phyloP scores from a whole-genome alignment of 1,284 basidiomycete genomes.

The Ceratobasidium sp. region DNA sequence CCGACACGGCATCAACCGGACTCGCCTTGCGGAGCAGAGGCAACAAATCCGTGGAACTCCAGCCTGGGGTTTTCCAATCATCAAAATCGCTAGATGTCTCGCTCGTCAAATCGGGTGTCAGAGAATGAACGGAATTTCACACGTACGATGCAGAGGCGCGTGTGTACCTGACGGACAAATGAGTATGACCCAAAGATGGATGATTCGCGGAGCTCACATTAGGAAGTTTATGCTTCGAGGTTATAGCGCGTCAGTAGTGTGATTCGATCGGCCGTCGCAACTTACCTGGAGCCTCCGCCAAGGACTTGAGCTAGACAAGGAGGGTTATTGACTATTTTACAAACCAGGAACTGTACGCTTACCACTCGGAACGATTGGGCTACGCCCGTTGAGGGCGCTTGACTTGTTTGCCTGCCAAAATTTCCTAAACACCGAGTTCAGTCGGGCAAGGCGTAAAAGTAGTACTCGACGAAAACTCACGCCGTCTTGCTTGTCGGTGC shows the following conservation, averaged over 20 bases:
- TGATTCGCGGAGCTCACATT: conserved; percentile 11
- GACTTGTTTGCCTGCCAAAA: conserved; percentile 39
- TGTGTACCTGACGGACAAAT: conserved; percentile 8
- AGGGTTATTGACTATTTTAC: not conserved
- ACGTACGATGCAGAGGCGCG: conserved; percentile 43
- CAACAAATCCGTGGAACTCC: conserved; percentile 23
- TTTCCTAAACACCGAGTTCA: not conserved
- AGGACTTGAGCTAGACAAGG: conserved; percentile 13
- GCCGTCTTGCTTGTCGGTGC: conserved; percentile 34
- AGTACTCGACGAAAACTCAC: not conserved
- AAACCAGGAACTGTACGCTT: not conserved
- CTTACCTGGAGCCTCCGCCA: conserved; percentile 41
- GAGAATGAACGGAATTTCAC: not conserved
- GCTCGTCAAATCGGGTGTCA: not conserved
- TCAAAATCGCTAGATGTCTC: conserved; percentile 27
- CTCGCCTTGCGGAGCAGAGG: conserved; percentile 40
- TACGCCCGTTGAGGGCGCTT: conserved; percentile 30
- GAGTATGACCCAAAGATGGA: too few relatives aligned
- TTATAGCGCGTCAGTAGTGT: not conserved
- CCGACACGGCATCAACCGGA: too few relatives aligned
- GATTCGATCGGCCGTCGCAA: not conserved
- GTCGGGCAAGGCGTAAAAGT: not conserved
- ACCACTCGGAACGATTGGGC: conserved; percentile 31
- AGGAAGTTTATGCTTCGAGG: conserved; percentile 37
- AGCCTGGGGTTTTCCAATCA: conserved; percentile 43